A percentile compares a stretch with the other conserved stretches of the same genome.
phyloP scores from a whole-genome alignment of 805 yeast species.

The Wickerhamiella bombiphila region DNA sequence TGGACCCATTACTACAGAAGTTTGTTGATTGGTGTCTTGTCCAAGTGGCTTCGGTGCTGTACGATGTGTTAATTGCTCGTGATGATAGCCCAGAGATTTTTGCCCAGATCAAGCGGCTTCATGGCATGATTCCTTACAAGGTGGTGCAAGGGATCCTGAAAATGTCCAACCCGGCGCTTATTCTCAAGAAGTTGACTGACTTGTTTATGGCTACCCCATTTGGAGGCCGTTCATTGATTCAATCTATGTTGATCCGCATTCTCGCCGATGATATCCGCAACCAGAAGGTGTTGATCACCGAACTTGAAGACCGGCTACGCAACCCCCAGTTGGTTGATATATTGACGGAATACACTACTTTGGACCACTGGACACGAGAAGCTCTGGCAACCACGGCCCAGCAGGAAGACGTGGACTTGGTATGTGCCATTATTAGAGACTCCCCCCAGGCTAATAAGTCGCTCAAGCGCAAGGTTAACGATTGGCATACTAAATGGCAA shows the following conservation, averaged over 20 bases:
- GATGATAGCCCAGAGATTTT: slow-evolving; percentile 70
- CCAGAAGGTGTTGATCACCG: slow-evolving; percentile 39
- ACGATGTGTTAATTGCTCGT: slow-evolving; percentile 63
- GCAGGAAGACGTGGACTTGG: slow-evolving; percentile 13
- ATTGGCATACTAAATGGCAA: slow-evolving; percentile 26
- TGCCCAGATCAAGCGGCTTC: slow-evolving; percentile 55
- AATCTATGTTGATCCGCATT: slow-evolving; percentile 56
- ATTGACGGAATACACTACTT: slow-evolving; percentile 15
- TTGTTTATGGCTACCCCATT: slow-evolving; percentile 68
- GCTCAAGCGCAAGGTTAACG: slow-evolving; percentile 13
- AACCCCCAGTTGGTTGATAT: slow-evolving; percentile 16
- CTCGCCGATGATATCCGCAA: slow-evolving; percentile 60
- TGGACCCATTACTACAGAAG: slow-evolving; percentile 52
- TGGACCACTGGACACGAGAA: slow-evolving; percentile 17
- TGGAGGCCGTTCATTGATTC: slow-evolving; percentile 53
- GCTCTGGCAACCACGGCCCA: slow-evolving; percentile 20
- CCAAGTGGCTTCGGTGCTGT: slow-evolving; percentile 71
- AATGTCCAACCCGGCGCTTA: slow-evolving; percentile 75
- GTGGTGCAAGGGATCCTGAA: slow-evolving; percentile 61
- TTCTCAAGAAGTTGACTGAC: slow-evolving; percentile 67
- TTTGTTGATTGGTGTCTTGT: slow-evolving; percentile 73
- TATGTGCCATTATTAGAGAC: slow-evolving; percentile 10
- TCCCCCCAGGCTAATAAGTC: slow-evolving; percentile 2
- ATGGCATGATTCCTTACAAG: slow-evolving; percentile 64
- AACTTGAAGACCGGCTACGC: slow-evolving; percentile 30